Evolutionary conservation across 2,329 filamentous ascomycete genomes (phyloP).

Genomic region (Teratosphaeria pseudoeucalypti): DNA sequence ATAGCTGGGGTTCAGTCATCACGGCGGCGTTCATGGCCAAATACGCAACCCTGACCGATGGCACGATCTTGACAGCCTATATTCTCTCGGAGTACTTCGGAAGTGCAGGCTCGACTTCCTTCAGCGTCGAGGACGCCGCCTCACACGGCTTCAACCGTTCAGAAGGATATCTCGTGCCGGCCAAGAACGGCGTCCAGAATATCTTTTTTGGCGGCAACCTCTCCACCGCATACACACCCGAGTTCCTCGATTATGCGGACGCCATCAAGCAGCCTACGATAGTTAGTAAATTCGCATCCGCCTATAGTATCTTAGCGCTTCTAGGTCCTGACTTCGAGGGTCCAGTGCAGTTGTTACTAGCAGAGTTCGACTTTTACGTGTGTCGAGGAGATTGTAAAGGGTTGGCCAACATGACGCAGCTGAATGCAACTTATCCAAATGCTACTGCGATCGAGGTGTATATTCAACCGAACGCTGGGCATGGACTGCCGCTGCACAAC

Average conservation of each 20-base stretch:
- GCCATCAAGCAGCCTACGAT: constrained; percentile 26
- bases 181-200: not conserved
- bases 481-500: constrained; percentile 26
- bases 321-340: constrained; percentile 14
- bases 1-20: constrained; percentile 48
- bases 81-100: not conserved
- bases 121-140: not conserved
- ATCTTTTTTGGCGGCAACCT: not conserved
- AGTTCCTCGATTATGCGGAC: constrained; percentile 22
- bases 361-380: constrained; percentile 17
- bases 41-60: constrained; percentile 6
- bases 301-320: constrained; percentile 12
- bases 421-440: constrained; percentile 18
- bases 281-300: constrained; percentile 19
- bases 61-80: constrained; percentile 9
- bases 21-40: constrained; percentile 6
- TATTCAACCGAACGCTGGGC: constrained; percentile 28
- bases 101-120: not conserved
- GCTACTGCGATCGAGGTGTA: constrained; percentile 18
- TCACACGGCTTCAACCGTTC: not conserved
- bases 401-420: constrained; percentile 7
- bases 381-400: constrained; percentile 31
- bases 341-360: constrained; percentile 27
- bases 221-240: constrained; percentile 15
- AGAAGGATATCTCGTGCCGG: not conserved